A percentile compares a stretch with the other conserved stretches of the same genome.
Evolutionary conservation across 164 flowering plant species (phyloP).

Genomic region (Liriodendron chinense): DNA sequence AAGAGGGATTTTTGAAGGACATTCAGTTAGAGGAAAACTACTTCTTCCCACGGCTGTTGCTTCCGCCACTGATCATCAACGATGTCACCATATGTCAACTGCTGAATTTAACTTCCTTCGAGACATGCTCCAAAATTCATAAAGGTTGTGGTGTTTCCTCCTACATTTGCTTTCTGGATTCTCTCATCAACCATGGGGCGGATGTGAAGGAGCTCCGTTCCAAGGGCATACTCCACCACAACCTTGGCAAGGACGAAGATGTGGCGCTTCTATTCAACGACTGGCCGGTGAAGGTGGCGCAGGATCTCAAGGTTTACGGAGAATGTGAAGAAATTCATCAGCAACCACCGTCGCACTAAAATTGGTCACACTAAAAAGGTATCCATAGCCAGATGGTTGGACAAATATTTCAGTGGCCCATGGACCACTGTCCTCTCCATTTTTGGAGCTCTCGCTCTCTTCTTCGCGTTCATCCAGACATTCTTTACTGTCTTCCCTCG

Average conservation of each 20-base stretch:
- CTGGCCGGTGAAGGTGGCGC: conserved; percentile 12
- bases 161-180: conserved; percentile 18
- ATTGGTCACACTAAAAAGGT: no score
- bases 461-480: no score
- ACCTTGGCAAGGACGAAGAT: conserved; percentile 20
- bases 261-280: conserved; percentile 25
- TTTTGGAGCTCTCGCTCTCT: not conserved
- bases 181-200: not conserved
- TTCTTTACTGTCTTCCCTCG: no score
- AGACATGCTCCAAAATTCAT: not conserved
- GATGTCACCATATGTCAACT: not conserved
- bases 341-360: not conserved
- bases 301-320: not conserved
- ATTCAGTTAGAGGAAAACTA: not conserved
- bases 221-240: not conserved
- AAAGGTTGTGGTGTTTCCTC: not conserved
- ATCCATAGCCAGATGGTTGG: conserved; percentile 6
- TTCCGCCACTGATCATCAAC: conserved; percentile 6
- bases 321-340: not conserved
- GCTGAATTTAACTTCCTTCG: conserved; percentile 5
- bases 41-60: not conserved
- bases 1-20: not conserved
- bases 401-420: conserved; percentile 2
- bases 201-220: conserved; percentile 4
- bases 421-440: conserved; percentile 6